Conservation (phyloP, 768 basidiomycete species). For the Lactarius tabidus region DNA sequence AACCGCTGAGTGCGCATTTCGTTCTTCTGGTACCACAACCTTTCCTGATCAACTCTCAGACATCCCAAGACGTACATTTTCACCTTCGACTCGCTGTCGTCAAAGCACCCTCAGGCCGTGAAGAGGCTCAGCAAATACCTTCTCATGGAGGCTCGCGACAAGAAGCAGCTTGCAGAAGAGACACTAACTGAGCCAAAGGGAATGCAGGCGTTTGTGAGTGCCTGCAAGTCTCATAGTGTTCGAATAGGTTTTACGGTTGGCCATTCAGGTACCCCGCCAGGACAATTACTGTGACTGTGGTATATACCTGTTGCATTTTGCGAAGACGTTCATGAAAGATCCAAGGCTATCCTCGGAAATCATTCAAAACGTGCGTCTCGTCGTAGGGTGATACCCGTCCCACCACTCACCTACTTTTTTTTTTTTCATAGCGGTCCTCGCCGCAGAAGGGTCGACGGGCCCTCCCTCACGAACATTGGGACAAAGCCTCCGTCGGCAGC, state of each 20-base stretch:
- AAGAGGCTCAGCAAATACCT: constrained; percentile 67
- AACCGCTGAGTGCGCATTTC: not conserved
- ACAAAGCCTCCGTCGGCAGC: constrained; percentile 4
- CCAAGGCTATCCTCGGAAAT: constrained; percentile 48
- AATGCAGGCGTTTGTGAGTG: constrained; percentile 50
- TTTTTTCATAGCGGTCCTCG: constrained; percentile 5
- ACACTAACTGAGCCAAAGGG: constrained; percentile 40
- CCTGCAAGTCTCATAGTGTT: not conserved
- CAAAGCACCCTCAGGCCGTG: constrained; percentile 60
- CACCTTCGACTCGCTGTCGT: constrained; percentile 85
- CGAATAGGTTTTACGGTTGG: not conserved
- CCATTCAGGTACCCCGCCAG: constrained; percentile 74
- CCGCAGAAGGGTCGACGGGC: constrained; percentile 10
- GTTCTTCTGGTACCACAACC: not conserved
- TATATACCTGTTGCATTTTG: constrained; percentile 85
- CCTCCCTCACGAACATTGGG: constrained; percentile 24
- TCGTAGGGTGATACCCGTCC: no score
- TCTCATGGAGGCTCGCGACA: constrained; percentile 70
- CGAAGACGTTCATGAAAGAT: constrained; percentile 65
- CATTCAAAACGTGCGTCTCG: constrained; percentile 40
- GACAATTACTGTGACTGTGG: constrained; percentile 93
- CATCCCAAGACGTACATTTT: constrained; percentile 58
- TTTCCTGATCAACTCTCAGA: constrained; percentile 36
- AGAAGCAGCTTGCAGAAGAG: constrained; percentile 34
- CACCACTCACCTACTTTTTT: not conserved